Conservation (phyloP, 257 asterid species). For the Capsicum rhomboideum region DNA sequence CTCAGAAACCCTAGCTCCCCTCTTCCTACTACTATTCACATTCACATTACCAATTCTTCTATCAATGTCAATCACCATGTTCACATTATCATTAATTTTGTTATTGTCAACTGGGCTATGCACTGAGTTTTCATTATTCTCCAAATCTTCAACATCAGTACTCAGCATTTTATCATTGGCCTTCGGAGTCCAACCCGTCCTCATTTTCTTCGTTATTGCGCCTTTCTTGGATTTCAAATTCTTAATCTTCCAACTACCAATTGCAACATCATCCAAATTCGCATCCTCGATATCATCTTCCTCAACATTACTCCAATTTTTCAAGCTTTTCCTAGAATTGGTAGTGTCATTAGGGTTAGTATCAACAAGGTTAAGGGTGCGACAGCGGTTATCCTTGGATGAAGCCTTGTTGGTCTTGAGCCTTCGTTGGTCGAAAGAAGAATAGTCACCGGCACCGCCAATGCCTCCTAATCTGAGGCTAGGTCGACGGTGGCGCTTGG, state of each 20-base stretch:
- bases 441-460: background rate
- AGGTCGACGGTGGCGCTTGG: slow-evolving; percentile 17
- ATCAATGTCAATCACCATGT: background rate
- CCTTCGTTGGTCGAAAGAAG: background rate
- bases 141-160: background rate
- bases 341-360: background rate
- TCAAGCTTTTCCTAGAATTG: background rate
- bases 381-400: background rate
- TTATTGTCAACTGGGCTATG: slow-evolving; percentile 7
- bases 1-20: slow-evolving; percentile 6
- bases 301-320: background rate
- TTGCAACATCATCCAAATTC: slow-evolving; percentile 1
- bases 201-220: background rate
- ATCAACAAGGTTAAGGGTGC: background rate
- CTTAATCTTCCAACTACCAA: slow-evolving; percentile 9
- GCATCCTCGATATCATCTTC: background rate
- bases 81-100: background rate
- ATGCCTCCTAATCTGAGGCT: slow-evolving; percentile 15
- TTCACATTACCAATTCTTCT: slow-evolving; percentile 1
- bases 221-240: slow-evolving; percentile 8
- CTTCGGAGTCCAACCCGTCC: background rate
- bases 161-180: background rate
- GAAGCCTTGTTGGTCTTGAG: background rate
- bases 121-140: background rate
- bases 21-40: background rate